Conservation (phyloP, 129 eudicot species). For the Mikania micrantha region DNA sequence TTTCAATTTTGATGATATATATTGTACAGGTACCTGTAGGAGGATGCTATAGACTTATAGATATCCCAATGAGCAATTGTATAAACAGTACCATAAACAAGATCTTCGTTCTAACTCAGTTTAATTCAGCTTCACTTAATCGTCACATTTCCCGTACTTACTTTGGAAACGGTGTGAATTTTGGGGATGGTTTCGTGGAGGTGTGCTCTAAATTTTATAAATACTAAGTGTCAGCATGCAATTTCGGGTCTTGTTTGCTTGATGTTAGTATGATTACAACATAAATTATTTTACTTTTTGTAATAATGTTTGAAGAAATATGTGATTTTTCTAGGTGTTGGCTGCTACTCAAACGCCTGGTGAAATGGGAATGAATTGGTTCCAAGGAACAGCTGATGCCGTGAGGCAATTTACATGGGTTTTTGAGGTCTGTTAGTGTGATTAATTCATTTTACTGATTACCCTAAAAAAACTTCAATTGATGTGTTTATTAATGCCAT, state of each 20-base stretch:
- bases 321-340: conserved; percentile 50
- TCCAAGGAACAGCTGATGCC: conserved; percentile 99
- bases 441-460: not conserved
- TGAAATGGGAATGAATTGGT: conserved; percentile 87
- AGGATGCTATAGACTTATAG: conserved; percentile 95
- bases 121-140: conserved; percentile 91
- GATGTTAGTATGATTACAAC: not conserved
- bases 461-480: not conserved
- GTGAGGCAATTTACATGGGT: conserved; percentile 94
- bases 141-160: conserved; percentile 94
- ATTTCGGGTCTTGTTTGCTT: not conserved
- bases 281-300: not conserved
- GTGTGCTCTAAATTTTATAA: conserved; percentile 22
- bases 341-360: conserved; percentile 97
- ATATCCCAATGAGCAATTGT: conserved; percentile 98
- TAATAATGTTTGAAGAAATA: not conserved
- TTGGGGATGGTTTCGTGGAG: conserved; percentile 98
- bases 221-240: not conserved
- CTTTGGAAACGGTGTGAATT: conserved; percentile 77
- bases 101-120: conserved; percentile 85
- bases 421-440: conserved; percentile 56
- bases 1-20: not conserved
- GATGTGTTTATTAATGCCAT: not conserved
- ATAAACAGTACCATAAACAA: conserved; percentile 88
- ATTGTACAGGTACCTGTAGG: conserved; percentile 80